A percentile compares a stretch with the other conserved stretches of the same genome.
phyloP scores from a whole-genome alignment of 1,284 basidiomycete genomes.

The Leccinum subspadiceum region DNA sequence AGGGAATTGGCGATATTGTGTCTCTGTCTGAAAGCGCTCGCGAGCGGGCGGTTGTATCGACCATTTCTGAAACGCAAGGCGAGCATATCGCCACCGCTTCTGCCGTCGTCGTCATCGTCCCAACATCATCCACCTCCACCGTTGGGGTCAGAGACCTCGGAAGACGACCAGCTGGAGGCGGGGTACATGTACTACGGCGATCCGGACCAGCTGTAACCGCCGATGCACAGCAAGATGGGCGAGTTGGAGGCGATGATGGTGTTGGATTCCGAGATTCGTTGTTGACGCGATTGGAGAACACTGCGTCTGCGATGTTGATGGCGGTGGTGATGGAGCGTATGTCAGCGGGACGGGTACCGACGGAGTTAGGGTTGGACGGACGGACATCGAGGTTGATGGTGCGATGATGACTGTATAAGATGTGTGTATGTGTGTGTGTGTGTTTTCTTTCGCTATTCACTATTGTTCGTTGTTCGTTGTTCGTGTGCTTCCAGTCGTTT shows the following conservation, averaged over 20 bases:
- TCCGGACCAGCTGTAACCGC: slow-evolving; percentile 67
- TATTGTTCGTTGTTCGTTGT: neutral
- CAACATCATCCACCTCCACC: slow-evolving; percentile 1
- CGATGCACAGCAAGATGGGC: slow-evolving; percentile 68
- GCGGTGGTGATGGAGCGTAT: slow-evolving; percentile 27
- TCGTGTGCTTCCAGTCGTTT: neutral
- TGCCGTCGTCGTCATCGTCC: neutral
- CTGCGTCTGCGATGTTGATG: slow-evolving; percentile 57
- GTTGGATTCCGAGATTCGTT: slow-evolving; percentile 60
- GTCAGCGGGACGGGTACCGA: slow-evolving; percentile 19
- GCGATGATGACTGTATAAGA: slow-evolving; percentile 5
- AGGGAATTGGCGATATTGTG: slow-evolving; percentile 75
- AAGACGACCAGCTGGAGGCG: slow-evolving; percentile 35
- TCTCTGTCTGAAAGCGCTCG: slow-evolving; percentile 82
- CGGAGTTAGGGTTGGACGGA: slow-evolving; percentile 41
- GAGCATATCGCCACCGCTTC: slow-evolving; percentile 31
- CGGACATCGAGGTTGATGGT: slow-evolving; percentile 41
- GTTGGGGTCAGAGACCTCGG: slow-evolving; percentile 28
- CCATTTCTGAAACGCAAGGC: slow-evolving; percentile 45
- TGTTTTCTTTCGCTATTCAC: neutral
- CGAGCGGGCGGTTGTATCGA: slow-evolving; percentile 63
- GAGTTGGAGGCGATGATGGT: slow-evolving; percentile 76
- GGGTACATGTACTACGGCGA: slow-evolving; percentile 56
- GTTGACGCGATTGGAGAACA: slow-evolving; percentile 78
- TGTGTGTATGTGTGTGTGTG: neutral